Evolutionary conservation across 2,329 filamentous ascomycete genomes (phyloP), one percentile per base, ranked within the genome.

Genomic region (Calonectria multiphialidica): DNA sequence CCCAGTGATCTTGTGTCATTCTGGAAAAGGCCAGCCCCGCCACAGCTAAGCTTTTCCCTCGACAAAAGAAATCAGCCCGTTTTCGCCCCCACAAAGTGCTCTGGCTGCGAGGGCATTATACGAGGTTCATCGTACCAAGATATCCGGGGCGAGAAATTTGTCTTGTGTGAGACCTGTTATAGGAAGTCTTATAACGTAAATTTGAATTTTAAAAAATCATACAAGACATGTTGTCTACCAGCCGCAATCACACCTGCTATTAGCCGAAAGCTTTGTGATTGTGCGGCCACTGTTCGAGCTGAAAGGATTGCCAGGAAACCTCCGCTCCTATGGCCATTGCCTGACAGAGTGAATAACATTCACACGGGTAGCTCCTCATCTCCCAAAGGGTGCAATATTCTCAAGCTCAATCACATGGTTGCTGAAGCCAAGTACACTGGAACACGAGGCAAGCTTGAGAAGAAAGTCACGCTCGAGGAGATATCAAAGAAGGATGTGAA

Each of bases 61-160:
- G 9, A 50, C 28, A 33, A 33, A 3, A 53, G n/a, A 2, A n/a
- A 28, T 7, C 18, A 16, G 6, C 49, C 21, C 16, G 15, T 12
- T 5, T 33, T 53, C 2, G 21, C 5, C 0, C 16, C 28, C 1
- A 5, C 7, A 12, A 12, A 7, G 8, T 53, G 49, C 16, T 5
- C 2, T 33, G 28, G n/a, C n/a, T 53, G 49, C 16, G 12, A 3
- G 1, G 5, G 18, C 2, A 12, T 33, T 3, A 53, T 53, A 3
- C 15, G 49, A 18, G 28, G 49, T 18, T 53, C 49, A 2, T 53
- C 28, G 12, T 53, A 10, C 21, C 28, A 53, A 4, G 6, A 15
- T 0, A 53, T 21, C 1, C 16, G 12, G 1, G 5, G 33, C 6
- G 7, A 33, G 9, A 23, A 18, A n/a, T 12, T 2, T 10, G 0